These are phyloP conservation scores for Vitis labrusca DNA, from an alignment of 164 flowering plant genomes.

Conservation along the genomic window DNA sequence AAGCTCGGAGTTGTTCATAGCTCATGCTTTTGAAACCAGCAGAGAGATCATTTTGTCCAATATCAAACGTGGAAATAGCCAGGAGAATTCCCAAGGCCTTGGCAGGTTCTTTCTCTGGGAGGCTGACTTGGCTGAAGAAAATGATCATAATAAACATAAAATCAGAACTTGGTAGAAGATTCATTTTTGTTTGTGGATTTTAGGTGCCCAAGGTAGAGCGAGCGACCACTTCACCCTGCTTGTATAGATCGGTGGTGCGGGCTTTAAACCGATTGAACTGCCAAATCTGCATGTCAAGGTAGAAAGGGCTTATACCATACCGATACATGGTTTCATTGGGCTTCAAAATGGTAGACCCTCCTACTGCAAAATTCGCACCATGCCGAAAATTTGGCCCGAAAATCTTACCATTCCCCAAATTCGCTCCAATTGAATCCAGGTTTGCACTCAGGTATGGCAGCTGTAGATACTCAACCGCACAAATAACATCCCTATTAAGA, in stretches of 20 bases:
- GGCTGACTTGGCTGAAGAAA: slow-evolving; percentile 23
- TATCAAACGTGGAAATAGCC: slow-evolving; percentile 63
- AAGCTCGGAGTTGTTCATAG: slow-evolving; percentile 29
- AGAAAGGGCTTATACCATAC: slow-evolving; percentile 42
- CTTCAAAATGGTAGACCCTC: slow-evolving; percentile 45
- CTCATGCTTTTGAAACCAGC: slow-evolving; percentile 25
- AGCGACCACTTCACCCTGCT: slow-evolving; percentile 15
- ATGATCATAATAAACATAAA: not conserved
- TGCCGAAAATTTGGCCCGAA: slow-evolving; percentile 24
- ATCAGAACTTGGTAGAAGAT: not conserved
- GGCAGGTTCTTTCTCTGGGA: slow-evolving; percentile 37
- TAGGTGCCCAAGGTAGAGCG: not conserved
- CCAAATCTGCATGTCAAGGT: slow-evolving; percentile 41
- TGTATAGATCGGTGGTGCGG: slow-evolving; percentile 25
- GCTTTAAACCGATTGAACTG: slow-evolving; percentile 42
- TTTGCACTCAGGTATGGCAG: slow-evolving; percentile 44
- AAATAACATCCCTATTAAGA: too few relatives aligned
- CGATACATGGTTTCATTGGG: slow-evolving; percentile 31
- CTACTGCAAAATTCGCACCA: slow-evolving; percentile 57
- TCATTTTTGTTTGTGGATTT: not conserved
- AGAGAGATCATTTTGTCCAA: slow-evolving; percentile 68
- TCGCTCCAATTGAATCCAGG: slow-evolving; percentile 39
- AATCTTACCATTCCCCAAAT: too few relatives aligned
- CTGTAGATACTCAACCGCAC: slow-evolving; percentile 36
- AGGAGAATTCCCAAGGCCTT: slow-evolving; percentile 47